Evolutionary conservation across 1,284 basidiomycete genomes (phyloP), one percentile per base, ranked within the genome.

Genomic region (Tremellales sp.): DNA sequence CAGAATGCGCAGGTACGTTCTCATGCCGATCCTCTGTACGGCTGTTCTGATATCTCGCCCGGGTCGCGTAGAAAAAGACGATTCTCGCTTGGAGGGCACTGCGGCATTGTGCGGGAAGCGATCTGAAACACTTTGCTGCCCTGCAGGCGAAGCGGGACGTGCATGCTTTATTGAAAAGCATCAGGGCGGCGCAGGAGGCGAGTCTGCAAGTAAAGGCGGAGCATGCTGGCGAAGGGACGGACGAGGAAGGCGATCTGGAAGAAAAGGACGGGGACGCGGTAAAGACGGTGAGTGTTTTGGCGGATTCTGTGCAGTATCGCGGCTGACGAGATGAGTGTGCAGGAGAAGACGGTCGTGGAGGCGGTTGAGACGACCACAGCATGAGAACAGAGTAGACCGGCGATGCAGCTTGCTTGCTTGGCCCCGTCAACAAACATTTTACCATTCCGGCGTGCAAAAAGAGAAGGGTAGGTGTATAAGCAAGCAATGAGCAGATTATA

Each of bases 301-400:
- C 76, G 79, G 65, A 77, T n/a, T n/a, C n/a, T n/a, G n/a, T n/a
- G n/a, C n/a, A n/a, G n/a, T n/a, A n/a, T n/a, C n/a, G n/a, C n/a
- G n/a, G n/a, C n/a, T n/a, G n/a, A n/a, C n/a, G n/a, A n/a, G n/a
- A n/a, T n/a, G 76, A 81, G 83, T 43, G 81, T 83, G 57, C 82
- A 84, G 58, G 84, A 88, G 52, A 77, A 83, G 51, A 97, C 92
- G 92, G 92, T 97, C 67, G 93, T 89, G 49, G 90, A 97, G 72
- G 93, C 88, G 0, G 86, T 97, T 43, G 75, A 97, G 2, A 84
- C n/a, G n/a, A n/a, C n/a, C n/a, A n/a, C n/a, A n/a, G n/a, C n/a
- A n/a, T n/a, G n/a, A n/a, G n/a, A n/a, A n/a, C n/a, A n/a, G n/a
- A n/a, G n/a, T n/a, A n/a, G n/a, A n/a, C n/a, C n/a, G n/a, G n/a